Base-by-base conservation (phyloP, 257 asterid species). In the Penstemon newberryi region DNA sequence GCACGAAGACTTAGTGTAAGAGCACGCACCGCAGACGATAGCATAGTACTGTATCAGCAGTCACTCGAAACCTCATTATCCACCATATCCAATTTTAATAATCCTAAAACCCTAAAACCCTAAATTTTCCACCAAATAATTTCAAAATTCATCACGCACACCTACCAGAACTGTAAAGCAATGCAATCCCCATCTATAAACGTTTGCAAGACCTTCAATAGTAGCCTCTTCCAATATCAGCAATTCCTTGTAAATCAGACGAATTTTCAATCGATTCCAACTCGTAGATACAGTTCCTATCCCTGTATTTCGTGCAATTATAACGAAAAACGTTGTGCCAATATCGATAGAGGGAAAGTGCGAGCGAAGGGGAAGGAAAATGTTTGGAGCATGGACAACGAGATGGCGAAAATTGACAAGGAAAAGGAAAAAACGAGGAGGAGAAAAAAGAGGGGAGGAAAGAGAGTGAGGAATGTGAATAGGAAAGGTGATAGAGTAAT, bases 381-480 rank as follows among this genome's bases (percentile, higher is more conserved):
- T 70, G 96, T 91, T 57, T 91, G 97, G 96, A 91, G 96, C 60
- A 65, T 94, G 53, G 97, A 94, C 73, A 87, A 91, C 70, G 92
- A 85, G 83, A 70, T 76, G 78, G 83, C 85, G 36, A 78, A 60
- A 69, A 55, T 71, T 7, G 88, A 80, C 55, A 78, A 81, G 70
- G 90, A 70, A 10, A 81, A 75, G 72, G 78, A 65, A 61, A 71
- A 75, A 61, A 62, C 33, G 62, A 77, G 70, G 81, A 65, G 84
- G 79, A 82, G 80, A 82, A 86, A 70, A 61, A 82, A 79, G 59
- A 74, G 69, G 62, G 86, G 84, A 60, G 90, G 86, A 72, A 81
- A 79, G 80, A 81, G 87, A 76, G 81, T 72, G 80, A 82, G 61
- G 83, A 82, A 50, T 79, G 78, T 66, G 63, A 77, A 44, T 45